phyloP scores from a whole-genome alignment of 78 protist genomes.

The Dictyostelium firmibasis region DNA sequence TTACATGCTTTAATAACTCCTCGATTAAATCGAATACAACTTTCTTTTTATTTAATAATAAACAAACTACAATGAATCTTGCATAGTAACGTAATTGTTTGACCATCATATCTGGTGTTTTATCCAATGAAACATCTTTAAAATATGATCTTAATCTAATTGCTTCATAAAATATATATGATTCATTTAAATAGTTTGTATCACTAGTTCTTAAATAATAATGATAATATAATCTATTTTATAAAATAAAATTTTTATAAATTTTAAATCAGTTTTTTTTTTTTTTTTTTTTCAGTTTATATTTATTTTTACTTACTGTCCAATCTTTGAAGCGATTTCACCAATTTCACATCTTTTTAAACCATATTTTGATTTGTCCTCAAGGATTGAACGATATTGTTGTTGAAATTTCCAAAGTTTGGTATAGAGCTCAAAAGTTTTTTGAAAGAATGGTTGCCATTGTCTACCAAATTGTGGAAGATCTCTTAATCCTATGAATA shows the following conservation, averaged over 20 bases:
- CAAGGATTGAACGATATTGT: constrained; percentile 61
- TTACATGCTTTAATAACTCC: constrained; percentile 46
- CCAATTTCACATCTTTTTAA: constrained; percentile 86
- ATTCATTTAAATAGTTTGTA: constrained; percentile 79
- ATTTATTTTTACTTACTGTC: constrained; percentile 54
- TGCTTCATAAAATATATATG: constrained; percentile 83
- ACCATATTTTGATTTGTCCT: constrained; percentile 43
- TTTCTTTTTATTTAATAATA: constrained; percentile 49
- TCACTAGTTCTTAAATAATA: constrained; percentile 84
- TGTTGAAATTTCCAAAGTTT: constrained; percentile 85
- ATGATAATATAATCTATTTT: not conserved
- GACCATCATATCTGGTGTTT: constrained; percentile 62
- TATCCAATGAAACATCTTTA: constrained; percentile 54
- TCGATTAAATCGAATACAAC: constrained; percentile 66
- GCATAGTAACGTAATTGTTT: constrained; percentile 84
- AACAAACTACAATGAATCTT: constrained; percentile 84
- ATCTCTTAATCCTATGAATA: constrained; percentile 70
- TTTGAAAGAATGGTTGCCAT: constrained; percentile 86
- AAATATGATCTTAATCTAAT: constrained; percentile 83
- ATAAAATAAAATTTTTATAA: not conserved
- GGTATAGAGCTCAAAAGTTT: constrained; percentile 81
- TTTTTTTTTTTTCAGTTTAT: not conserved
- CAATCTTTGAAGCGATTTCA: constrained; percentile 87
- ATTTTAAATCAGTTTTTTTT: not conserved
- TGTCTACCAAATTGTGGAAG: constrained; percentile 80